Base-by-base conservation (phyloP, 2,329 filamentous ascomycete species). In the Cladosporium phlei region DNA sequence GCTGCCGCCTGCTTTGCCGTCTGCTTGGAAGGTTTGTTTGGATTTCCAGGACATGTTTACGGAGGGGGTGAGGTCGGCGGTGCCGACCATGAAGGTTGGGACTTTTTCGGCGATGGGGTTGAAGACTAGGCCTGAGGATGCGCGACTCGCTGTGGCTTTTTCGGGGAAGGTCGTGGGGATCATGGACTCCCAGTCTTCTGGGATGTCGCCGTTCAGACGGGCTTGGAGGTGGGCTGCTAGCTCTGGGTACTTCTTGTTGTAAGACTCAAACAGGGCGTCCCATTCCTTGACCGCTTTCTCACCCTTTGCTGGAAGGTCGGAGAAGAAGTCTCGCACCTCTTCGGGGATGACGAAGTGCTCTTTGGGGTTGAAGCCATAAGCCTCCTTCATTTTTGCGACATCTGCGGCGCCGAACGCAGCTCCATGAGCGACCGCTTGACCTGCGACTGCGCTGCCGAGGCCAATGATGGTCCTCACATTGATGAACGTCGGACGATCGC, bases 401-500 rank as follows among this genome's bases (percentile, higher is more conserved):
- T 78, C 75, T 1, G 74, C 69, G 1, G 66, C 61, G 5, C 77
- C 78, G 35, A 79, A 77, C 2, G 79, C 75, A 11, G 73, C 78
- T 21, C 78, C 78, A 51, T 83, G 80, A 1, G 78, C 74, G 14
- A 72, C 71, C 3, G 78, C 77, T 12, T 75, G 62, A 4, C 74
- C 74, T 1, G 71, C 72, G 4, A 70, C 66, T 3, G 64, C 64
- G 54, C 69, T 78, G 12, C 75, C 75, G 0, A 78, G 56, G 2
- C 77, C 77, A 20, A 80, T 80, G 20, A 76, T 67, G 2, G 77
- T 80, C 27, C 69, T 69, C 21, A 80, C 66, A 54, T 81, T 81
- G 65, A 81, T 73, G 51, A 81, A 80, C 0, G 72, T 75, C 0
- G 77, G 78, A 5, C 28, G 27, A 5, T 59, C 66, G 2, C 65